These are phyloP conservation scores for Halophytophthora batemanensis DNA, from an alignment of 352 stramenopile species.

Conservation along the genomic window DNA sequence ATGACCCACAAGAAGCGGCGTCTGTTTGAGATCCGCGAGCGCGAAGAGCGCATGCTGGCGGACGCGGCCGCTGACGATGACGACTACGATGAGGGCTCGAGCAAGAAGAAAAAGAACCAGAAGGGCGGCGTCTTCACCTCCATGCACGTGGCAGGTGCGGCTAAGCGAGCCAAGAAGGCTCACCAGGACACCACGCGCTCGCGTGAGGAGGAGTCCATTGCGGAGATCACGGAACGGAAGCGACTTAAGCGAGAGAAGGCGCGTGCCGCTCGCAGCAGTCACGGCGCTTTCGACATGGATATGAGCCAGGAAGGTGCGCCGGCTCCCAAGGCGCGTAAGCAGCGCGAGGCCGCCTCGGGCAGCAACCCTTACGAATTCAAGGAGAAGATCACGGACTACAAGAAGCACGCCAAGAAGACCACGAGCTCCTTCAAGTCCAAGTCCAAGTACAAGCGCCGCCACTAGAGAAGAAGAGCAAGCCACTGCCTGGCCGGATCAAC, in stretches of 20 bases:
- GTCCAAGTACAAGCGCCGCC: constrained; percentile 80
- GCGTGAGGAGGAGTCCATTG: constrained; percentile 76
- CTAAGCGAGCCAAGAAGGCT: constrained; percentile 82
- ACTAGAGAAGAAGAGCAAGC: constrained; percentile 35
- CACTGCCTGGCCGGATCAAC: constrained; percentile 7
- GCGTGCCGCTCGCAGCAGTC: constrained; percentile 50
- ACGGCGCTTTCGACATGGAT: constrained; percentile 77
- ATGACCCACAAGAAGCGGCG: constrained; percentile 89
- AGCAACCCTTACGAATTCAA: constrained; percentile 86
- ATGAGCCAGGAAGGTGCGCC: constrained; percentile 39
- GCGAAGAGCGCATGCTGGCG: constrained; percentile 75
- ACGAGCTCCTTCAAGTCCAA: constrained; percentile 91
- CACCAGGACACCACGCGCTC: constrained; percentile 45
- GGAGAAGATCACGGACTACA: constrained; percentile 89
- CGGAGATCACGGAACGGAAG: constrained; percentile 76
- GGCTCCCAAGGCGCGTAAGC: constrained; percentile 33
- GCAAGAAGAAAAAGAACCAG: constrained; percentile 55
- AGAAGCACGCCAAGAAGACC: constrained; percentile 88
- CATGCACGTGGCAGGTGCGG: constrained; percentile 70
- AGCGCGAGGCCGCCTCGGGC: constrained; percentile 32
- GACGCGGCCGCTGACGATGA: constrained; percentile 47
- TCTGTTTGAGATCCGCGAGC: constrained; percentile 79
- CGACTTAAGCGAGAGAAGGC: constrained; percentile 75
- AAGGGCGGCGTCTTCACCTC: constrained; percentile 71
- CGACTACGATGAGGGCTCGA: constrained; percentile 26